Conservation (phyloP, 148 eudicot genomes). For the Drosera capensis region DNA sequence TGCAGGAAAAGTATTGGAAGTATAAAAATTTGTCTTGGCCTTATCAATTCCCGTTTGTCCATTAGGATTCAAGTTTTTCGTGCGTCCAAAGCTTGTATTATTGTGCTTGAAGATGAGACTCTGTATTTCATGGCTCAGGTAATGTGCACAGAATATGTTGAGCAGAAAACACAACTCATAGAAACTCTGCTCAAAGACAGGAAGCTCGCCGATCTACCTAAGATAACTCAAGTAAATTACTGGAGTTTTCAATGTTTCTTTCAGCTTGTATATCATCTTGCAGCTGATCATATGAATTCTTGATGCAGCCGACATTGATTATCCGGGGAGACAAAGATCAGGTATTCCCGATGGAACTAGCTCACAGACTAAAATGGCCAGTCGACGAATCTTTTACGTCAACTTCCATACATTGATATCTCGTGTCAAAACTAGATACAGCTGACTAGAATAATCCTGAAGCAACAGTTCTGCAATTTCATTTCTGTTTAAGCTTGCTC, state of each 20-base stretch:
- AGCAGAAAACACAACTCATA: conserved; percentile 53
- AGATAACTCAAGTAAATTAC: conserved; percentile 46
- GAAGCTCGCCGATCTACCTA: conserved; percentile 67
- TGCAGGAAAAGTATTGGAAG: too few species aligned
- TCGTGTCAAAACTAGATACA: background rate
- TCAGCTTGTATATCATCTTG: background rate
- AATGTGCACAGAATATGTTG: conserved; percentile 46
- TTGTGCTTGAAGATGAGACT: too few species aligned
- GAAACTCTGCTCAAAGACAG: conserved; percentile 50
- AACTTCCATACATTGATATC: background rate
- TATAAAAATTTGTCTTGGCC: too few species aligned
- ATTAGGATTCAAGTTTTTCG: background rate
- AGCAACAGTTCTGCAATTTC: background rate
- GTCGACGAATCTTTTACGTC: background rate
- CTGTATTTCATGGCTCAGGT: conserved; percentile 24
- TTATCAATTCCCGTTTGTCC: too few species aligned
- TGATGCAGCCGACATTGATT: conserved; percentile 57
- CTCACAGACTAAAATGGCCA: conserved; percentile 68
- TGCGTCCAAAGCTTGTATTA: too few species aligned
- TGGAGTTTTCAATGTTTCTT: conserved; percentile 1
- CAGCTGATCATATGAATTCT: background rate
- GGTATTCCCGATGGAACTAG: conserved; percentile 73
- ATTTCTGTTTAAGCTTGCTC: background rate
- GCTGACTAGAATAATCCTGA: background rate
- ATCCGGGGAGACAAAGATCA: conserved; percentile 86